These are phyloP conservation scores for Sapria himalayana DNA, from an alignment of 345 rosid genomes.

Conservation along the genomic window DNA sequence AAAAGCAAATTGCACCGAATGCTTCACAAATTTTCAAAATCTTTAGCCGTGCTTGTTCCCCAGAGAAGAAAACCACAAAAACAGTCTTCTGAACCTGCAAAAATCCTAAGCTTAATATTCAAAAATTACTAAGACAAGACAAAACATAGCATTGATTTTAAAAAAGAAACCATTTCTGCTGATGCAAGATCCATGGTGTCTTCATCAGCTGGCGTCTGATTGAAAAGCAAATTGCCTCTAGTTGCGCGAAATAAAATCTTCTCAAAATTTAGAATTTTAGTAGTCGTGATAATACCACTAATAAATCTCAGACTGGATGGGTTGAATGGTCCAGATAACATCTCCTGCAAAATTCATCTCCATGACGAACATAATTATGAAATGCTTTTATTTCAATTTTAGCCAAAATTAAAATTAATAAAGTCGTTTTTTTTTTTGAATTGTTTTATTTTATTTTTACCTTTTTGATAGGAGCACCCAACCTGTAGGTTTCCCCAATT, in stretches of 20 bases:
- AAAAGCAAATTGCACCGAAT: constrained; percentile 89
- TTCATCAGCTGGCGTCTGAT: constrained; percentile 76
- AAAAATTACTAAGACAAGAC: too few species aligned
- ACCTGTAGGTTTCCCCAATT: too few species aligned
- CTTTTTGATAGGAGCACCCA: too few species aligned
- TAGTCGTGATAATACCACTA: constrained; percentile 63
- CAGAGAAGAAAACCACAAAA: constrained; percentile 85
- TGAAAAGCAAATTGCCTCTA: constrained; percentile 97
- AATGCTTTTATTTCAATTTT: too few species aligned
- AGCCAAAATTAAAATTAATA: too few species aligned
- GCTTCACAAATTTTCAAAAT: constrained; percentile 86
- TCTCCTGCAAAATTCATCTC: constrained; percentile 30
- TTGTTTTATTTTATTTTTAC: too few species aligned
- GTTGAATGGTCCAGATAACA: constrained; percentile 35
- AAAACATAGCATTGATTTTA: constrained; percentile 1
- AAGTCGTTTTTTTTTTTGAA: too few species aligned
- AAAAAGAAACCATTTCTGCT: constrained; percentile 48
- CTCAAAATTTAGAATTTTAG: constrained; percentile 58
- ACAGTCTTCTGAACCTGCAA: constrained; percentile 69
- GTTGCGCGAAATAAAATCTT: constrained; percentile 94
- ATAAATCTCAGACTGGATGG: constrained; percentile 77
- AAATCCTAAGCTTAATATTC: too few species aligned
- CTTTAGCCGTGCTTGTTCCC: constrained; percentile 88
- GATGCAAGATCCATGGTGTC: constrained; percentile 81
- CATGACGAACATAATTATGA: constrained; percentile 9